Evolutionary conservation across 768 basidiomycete species (phyloP).

Genomic region (Pleurotus salmoneostramineus): DNA sequence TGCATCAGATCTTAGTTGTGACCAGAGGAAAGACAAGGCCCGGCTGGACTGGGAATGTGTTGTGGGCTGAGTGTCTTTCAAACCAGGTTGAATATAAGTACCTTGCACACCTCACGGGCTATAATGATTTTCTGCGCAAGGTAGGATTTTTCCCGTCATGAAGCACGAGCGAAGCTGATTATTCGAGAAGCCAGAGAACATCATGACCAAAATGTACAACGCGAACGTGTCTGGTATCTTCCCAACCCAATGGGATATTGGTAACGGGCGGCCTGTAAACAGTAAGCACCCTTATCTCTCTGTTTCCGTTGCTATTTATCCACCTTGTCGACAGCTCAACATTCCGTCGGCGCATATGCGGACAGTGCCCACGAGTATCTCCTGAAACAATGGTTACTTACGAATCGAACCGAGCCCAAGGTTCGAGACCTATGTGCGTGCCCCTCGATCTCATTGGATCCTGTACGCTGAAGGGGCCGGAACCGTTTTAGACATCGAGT

Average conservation of each 20-base stretch:
- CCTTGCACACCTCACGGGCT: conserved; percentile 71
- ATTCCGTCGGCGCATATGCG: conserved; percentile 52
- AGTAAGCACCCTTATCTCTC: conserved; percentile 25
- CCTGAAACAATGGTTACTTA: conserved; percentile 65
- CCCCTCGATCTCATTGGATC: conserved; percentile 25
- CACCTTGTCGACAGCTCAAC: conserved; percentile 21
- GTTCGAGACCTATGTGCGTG: conserved; percentile 54
- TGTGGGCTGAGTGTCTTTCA: conserved; percentile 42
- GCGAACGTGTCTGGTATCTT: conserved; percentile 46
- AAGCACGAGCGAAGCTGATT: conserved; percentile 5
- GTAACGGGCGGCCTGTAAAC: conserved; percentile 37
- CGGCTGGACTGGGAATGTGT: conserved; percentile 26
- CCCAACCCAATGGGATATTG: conserved; percentile 47
- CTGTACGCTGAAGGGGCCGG: conserved; percentile 17
- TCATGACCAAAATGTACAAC: conserved; percentile 48
- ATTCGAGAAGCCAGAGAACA: conserved; percentile 33
- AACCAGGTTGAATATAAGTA: conserved; percentile 79
- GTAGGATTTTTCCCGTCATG: conserved; percentile 15
- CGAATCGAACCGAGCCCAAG: conserved; percentile 45
- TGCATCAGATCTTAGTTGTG: background rate
- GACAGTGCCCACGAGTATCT: conserved; percentile 72
- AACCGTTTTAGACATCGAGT: conserved; percentile 39
- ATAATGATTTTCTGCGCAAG: conserved; percentile 53
- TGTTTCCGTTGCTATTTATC: background rate
- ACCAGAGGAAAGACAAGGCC: conserved; percentile 25